Evolutionary conservation across 495 filamentous ascomycete species (phyloP).

Genomic region (Pyrenopolyporus hunteri): DNA sequence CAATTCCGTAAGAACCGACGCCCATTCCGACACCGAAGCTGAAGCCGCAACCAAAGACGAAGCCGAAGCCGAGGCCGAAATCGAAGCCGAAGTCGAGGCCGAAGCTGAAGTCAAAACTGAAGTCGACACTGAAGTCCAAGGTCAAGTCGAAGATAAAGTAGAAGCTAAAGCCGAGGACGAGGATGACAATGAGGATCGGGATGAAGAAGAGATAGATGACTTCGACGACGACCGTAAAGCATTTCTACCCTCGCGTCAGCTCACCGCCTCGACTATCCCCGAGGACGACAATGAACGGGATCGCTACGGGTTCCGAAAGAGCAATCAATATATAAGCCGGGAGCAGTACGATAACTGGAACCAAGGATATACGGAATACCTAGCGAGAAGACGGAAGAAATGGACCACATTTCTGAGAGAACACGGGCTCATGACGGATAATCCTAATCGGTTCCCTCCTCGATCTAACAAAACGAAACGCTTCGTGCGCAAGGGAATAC

Average conservation of each 20-base stretch:
- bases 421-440: conserved; percentile 71
- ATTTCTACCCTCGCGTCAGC: conserved; percentile 31
- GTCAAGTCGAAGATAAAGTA: conserved; percentile 42
- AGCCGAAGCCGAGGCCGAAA: conserved; percentile 7
- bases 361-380: conserved; percentile 67
- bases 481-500: conserved; percentile 94
- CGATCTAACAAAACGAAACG: conserved; percentile 82
- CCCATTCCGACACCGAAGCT: not conserved
- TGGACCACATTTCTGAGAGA: conserved; percentile 81
- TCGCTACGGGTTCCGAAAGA: conserved; percentile 89
- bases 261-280: conserved; percentile 31
- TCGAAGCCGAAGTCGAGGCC: conserved; percentile 48
- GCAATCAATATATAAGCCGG: conserved; percentile 75
- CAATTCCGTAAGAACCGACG: not conserved
- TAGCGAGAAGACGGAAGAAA: conserved; percentile 74
- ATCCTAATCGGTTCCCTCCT: conserved; percentile 78
- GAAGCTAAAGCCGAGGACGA: conserved; percentile 9
- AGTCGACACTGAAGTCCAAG: conserved; percentile 49
- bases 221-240: conserved; percentile 10
- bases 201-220: not conserved
- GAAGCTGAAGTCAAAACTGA: conserved; percentile 50
- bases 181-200: conserved; percentile 16
- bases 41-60: conserved; percentile 10
- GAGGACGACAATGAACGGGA: conserved; percentile 60
- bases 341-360: conserved; percentile 87